A percentile compares a stretch with the other conserved stretches of the same genome.
Evolutionary conservation across 2,329 filamentous ascomycete species (phyloP).

Genomic region (Aspergillus eucalypticola): DNA sequence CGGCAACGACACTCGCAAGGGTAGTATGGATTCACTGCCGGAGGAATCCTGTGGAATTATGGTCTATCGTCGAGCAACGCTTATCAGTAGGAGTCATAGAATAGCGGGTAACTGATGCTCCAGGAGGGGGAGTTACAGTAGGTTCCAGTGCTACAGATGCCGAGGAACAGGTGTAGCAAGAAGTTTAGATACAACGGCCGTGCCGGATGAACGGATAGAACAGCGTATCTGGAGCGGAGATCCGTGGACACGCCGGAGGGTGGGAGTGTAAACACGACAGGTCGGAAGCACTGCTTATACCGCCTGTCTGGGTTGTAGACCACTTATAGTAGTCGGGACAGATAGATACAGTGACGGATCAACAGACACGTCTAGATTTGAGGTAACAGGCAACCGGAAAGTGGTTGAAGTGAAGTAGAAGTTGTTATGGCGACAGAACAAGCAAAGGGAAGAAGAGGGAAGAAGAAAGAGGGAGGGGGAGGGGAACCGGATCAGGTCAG

Average conservation of each 20-base stretch:
- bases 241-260: slow-evolving; percentile 32
- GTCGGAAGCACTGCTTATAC: slow-evolving; percentile 27
- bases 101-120: neutral
- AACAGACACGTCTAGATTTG: neutral
- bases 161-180: neutral
- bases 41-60: slow-evolving; percentile 5
- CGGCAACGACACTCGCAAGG: slow-evolving; percentile 6
- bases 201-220: slow-evolving; percentile 7
- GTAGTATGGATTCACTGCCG: neutral
- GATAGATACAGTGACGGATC: slow-evolving; percentile 2
- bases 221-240: slow-evolving; percentile 30
- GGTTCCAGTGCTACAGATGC: neutral
- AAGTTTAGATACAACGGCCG: neutral
- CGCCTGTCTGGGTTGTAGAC: slow-evolving; percentile 12
- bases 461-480: slow-evolving; percentile 19
- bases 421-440: neutral
- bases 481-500: slow-evolving; percentile 25
- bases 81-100: slow-evolving; percentile 21
- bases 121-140: neutral
- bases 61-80: slow-evolving; percentile 6
- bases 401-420: neutral
- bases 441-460: slow-evolving; percentile 13
- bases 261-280: slow-evolving; percentile 27
- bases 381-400: neutral
- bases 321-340: neutral